Evolutionary conservation across 352 stramenopile genomes (phyloP).

Genomic region (Pythium phragmitis): DNA sequence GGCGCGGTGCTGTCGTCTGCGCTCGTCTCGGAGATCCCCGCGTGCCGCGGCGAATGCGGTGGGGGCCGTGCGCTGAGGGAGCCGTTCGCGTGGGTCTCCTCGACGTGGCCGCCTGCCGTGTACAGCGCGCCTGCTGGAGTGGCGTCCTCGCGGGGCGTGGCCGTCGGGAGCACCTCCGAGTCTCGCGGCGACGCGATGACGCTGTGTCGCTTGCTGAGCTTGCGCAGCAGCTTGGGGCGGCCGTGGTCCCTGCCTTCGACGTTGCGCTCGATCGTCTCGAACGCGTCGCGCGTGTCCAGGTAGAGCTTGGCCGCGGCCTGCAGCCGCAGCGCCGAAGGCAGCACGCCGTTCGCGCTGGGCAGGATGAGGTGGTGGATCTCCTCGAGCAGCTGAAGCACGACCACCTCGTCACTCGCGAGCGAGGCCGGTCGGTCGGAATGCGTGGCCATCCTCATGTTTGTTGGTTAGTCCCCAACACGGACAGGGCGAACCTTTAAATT

Average conservation of each 20-base stretch:
- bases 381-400: conserved; percentile 69
- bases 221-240: conserved; percentile 49
- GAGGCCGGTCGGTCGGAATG: background rate
- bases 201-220: conserved; percentile 45
- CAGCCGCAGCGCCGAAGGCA: conserved; percentile 30
- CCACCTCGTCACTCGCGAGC: conserved; percentile 39
- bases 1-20: background rate
- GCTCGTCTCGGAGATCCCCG: conserved; percentile 7
- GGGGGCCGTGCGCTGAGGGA: conserved; percentile 6
- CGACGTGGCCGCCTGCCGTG: conserved; percentile 1
- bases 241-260: conserved; percentile 40
- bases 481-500: background rate
- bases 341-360: conserved; percentile 28
- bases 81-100: background rate
- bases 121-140: background rate
- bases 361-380: conserved; percentile 56
- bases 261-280: conserved; percentile 59
- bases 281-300: conserved; percentile 72
- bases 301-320: conserved; percentile 71
- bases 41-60: background rate
- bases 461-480: background rate
- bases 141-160: background rate
- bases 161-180: conserved; percentile 5
- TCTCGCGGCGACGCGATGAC: conserved; percentile 19
- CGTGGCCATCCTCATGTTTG: background rate